Conservation (phyloP, 2,329 filamentous ascomycete genomes). For the Clonostachys sp. region DNA sequence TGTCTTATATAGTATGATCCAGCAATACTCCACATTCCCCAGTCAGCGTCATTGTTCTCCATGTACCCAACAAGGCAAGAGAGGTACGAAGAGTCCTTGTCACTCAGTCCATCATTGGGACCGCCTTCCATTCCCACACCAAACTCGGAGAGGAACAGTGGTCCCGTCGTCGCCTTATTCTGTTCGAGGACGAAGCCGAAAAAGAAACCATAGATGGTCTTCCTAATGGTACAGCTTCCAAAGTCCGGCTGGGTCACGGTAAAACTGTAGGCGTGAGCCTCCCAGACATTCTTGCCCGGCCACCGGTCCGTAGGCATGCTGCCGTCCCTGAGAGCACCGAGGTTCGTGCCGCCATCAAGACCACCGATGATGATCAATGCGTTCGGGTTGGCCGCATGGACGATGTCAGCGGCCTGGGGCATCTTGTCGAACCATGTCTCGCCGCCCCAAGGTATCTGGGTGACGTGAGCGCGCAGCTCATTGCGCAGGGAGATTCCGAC, state of each 20-base stretch:
- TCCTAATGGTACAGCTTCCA: constrained; percentile 34
- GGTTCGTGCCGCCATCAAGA: constrained; percentile 46
- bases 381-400: constrained; percentile 47
- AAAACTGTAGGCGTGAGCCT: constrained; percentile 54
- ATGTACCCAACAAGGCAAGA: constrained; percentile 48
- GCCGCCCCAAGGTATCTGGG: constrained; percentile 40
- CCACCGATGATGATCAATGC: constrained; percentile 51
- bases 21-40: constrained; percentile 54
- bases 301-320: constrained; percentile 38
- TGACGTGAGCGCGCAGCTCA: constrained; percentile 44
- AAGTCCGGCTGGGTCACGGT: constrained; percentile 40
- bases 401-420: constrained; percentile 36
- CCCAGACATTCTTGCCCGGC: constrained; percentile 52
- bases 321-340: constrained; percentile 31
- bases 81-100: constrained; percentile 42
- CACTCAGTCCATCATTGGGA: constrained; percentile 30
- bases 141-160: constrained; percentile 56
- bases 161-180: constrained; percentile 39
- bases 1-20: constrained; percentile 55
- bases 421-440: constrained; percentile 47
- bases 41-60: constrained; percentile 51
- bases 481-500: constrained; percentile 54
- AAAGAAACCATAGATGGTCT: constrained; percentile 37
- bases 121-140: constrained; percentile 45
- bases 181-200: constrained; percentile 49